Evolutionary conservation across 768 basidiomycete species (phyloP), one percentile per base, ranked within the genome.

Genomic region (Suillus decipiens): DNA sequence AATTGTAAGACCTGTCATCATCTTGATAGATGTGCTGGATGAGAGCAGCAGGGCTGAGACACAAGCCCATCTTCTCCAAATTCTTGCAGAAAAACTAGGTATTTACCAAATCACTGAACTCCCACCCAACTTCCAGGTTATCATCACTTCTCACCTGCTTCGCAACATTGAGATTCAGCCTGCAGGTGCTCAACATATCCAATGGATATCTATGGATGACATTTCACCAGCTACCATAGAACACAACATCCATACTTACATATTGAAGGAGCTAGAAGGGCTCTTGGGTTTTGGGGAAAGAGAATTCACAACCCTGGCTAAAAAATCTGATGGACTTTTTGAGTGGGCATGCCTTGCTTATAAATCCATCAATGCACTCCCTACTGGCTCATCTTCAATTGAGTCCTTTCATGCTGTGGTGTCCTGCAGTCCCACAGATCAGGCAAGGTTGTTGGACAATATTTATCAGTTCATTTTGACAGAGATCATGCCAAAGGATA

Each of bases 11-110:
- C 73, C 68, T 47, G 65, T 74, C 5, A 53, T 72, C 19, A 59
- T 72, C n/a, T 51, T 75, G 48, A 68, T 73, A 43, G 73, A 75
- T 39, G 73, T 61, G 11, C 47, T 72, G 17, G 68, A 70, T 42
- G 68, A 65, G 37, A 67, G 64, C 37, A 62, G 61, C 17, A 42
- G 61, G 9, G 47, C 2, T 1, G 50, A 33, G n/a, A 33, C 63
- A 53, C 64, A 64, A 4, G 33, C 41, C 12, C 34, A n/a, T 4
- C 58, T 73, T 47, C 69, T 75, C 12, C 5, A 17, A 1, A 37
- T 64, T 28, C 36, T 66, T 41, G 24, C 59, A 1, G 41, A 36
- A 1, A 34, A 56, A 41, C 34, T 36, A 14, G 22, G 28, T 8
- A 6, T 2, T 4, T 15, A 9, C 8, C 24, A 6, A 24, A 50